These are phyloP conservation scores for Botrytis porri DNA, from an alignment of 2,329 filamentous ascomycete genomes.

Conservation along the genomic window DNA sequence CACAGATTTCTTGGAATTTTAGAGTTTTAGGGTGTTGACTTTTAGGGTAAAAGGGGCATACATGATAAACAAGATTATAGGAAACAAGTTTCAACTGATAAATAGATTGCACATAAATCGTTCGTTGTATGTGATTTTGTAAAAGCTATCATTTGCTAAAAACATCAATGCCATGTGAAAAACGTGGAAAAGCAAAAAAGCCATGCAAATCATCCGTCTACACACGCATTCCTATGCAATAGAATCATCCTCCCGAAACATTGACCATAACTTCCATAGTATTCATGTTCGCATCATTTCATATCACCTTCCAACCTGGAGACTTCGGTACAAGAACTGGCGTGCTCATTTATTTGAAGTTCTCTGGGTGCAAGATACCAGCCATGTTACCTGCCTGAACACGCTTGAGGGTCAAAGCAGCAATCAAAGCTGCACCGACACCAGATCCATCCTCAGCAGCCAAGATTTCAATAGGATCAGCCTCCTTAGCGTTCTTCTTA, in stretches of 20 bases:
- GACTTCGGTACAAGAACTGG: background rate
- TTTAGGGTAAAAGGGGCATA: background rate
- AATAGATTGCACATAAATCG: background rate
- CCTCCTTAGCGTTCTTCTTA: constrained; percentile 64
- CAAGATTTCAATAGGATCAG: constrained; percentile 83
- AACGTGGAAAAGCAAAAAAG: background rate
- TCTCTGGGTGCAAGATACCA: constrained; percentile 63
- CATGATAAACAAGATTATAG: constrained; percentile 5
- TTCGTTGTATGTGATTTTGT: background rate
- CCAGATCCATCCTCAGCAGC: constrained; percentile 94
- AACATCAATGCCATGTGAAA: background rate
- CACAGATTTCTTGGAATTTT: background rate
- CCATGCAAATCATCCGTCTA: background rate
- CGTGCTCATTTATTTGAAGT: constrained; percentile 45
- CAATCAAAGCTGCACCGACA: constrained; percentile 95
- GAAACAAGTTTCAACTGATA: background rate
- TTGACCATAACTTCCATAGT: background rate
- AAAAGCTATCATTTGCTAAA: too few species aligned
- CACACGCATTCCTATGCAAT: background rate
- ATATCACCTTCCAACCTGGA: background rate
- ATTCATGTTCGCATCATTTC: constrained; percentile 3
- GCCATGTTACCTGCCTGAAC: constrained; percentile 61
- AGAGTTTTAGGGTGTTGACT: background rate
- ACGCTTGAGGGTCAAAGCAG: constrained; percentile 64
- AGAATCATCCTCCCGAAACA: background rate